Conservation (phyloP, 1,284 basidiomycete genomes). For the Gomphus sp. region DNA sequence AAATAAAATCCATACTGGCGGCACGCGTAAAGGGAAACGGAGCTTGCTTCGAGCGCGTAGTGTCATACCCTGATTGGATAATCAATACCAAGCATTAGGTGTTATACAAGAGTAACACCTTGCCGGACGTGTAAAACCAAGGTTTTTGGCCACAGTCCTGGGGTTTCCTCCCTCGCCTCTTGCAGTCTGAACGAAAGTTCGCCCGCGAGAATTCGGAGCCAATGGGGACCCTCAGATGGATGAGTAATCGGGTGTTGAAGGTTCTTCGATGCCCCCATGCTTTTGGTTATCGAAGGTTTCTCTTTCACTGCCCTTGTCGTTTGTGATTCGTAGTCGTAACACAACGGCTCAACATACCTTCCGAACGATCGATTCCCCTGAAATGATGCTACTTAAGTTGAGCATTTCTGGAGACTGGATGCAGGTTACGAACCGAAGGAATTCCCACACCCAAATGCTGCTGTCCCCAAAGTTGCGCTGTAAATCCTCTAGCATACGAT, state of each 20-base stretch:
- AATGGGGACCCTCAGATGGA: constrained; percentile 70
- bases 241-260: constrained; percentile 70
- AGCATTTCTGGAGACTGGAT: neutral
- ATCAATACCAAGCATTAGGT: constrained; percentile 5
- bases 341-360: constrained; percentile 45
- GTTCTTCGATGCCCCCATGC: constrained; percentile 92
- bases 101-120: constrained; percentile 29
- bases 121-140: constrained; percentile 71
- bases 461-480: constrained; percentile 78
- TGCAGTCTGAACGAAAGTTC: constrained; percentile 81
- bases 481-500: constrained; percentile 52
- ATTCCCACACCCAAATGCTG: constrained; percentile 87
- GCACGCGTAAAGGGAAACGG: constrained; percentile 74
- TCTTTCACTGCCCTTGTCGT: constrained; percentile 61
- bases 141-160: constrained; percentile 88
- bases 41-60: constrained; percentile 67
- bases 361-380: constrained; percentile 84
- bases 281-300: constrained; percentile 74
- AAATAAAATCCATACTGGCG: constrained; percentile 70
- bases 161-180: constrained; percentile 67
- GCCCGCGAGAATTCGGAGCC: constrained; percentile 86
- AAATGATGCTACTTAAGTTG: neutral
- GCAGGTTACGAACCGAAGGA: constrained; percentile 40
- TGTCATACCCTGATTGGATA: constrained; percentile 46
- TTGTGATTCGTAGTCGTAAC: neutral